Conservation (phyloP, 2,329 filamentous ascomycete genomes). For the Chalaropsis thielavioides region DNA sequence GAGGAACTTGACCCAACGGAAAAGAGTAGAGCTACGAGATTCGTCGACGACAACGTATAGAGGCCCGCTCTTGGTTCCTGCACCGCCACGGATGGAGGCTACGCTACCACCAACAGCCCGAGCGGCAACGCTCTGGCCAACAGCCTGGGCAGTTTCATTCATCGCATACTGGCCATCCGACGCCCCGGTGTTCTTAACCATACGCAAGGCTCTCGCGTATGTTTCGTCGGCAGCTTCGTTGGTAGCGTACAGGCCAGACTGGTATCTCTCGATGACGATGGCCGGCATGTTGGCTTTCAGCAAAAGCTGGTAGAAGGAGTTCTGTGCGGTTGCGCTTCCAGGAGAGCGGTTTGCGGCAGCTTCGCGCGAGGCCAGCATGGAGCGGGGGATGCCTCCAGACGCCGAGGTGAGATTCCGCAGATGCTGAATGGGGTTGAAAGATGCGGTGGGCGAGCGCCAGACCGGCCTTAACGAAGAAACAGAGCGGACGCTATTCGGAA, state of each 20-base stretch:
- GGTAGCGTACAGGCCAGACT: constrained; percentile 69
- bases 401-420: constrained; percentile 20
- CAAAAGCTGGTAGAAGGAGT: constrained; percentile 84
- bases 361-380: constrained; percentile 70
- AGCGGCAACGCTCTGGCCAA: constrained; percentile 69
- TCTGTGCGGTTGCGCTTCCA: constrained; percentile 72
- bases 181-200: constrained; percentile 17
- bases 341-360: constrained; percentile 89
- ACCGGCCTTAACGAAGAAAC: constrained; percentile 8
- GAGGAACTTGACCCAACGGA: constrained; percentile 84
- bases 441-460: not conserved
- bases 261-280: constrained; percentile 80
- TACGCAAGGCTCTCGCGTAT: constrained; percentile 38
- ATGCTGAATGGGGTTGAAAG: constrained; percentile 3
- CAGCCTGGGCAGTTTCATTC: constrained; percentile 49
- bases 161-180: constrained; percentile 22
- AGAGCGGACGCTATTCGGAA: constrained; percentile 22
- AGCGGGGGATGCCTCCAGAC: constrained; percentile 40
- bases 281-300: constrained; percentile 86
- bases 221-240: constrained; percentile 64
- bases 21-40: constrained; percentile 60
- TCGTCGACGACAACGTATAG: constrained; percentile 94
- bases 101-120: constrained; percentile 53
- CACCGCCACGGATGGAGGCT: constrained; percentile 39
- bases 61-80: constrained; percentile 67